Conservation (phyloP, 2,329 filamentous ascomycete species). For the Lasiodiplodia sp. region DNA sequence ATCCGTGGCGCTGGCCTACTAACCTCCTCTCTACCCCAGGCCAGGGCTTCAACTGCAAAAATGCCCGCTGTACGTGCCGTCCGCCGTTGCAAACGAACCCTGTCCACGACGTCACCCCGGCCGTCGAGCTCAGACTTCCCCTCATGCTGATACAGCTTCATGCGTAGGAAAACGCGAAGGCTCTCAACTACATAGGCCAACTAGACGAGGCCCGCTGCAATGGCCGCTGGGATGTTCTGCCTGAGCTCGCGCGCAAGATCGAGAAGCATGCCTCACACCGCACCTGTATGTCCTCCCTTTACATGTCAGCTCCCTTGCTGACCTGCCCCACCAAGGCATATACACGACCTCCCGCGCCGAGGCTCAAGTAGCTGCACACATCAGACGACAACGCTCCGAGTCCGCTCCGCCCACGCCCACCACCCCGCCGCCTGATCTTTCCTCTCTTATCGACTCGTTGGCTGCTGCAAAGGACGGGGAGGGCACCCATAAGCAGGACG, state of each 20-base stretch:
- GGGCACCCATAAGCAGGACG: conserved; percentile 58
- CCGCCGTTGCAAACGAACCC: conserved; percentile 14
- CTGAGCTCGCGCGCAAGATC: conserved; percentile 90
- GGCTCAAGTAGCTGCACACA: conserved; percentile 54
- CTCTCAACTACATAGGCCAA: conserved; percentile 78
- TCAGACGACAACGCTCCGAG: conserved; percentile 50
- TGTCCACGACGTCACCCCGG: conserved; percentile 30
- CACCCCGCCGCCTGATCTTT: conserved; percentile 9
- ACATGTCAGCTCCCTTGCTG: conserved; percentile 22
- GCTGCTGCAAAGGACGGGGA: conserved; percentile 41
- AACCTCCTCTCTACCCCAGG: conserved; percentile 13
- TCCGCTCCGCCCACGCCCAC: conserved; percentile 47
- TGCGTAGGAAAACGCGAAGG: conserved; percentile 72
- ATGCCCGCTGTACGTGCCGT: conserved; percentile 25
- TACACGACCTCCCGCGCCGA: conserved; percentile 56
- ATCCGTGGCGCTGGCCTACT: conserved; percentile 2
- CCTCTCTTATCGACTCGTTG: conserved; percentile 31
- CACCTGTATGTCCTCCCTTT: conserved; percentile 69
- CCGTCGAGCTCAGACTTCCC: conserved; percentile 11
- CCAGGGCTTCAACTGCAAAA: conserved; percentile 15
- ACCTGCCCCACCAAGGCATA: conserved; percentile 45
- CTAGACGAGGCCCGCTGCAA: conserved; percentile 89
- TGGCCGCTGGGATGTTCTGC: conserved; percentile 84
- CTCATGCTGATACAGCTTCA: conserved; percentile 15
- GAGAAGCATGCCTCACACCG: conserved; percentile 90